Evolutionary conservation across 805 yeast genomes (phyloP).

Genomic region (Metschnikowia vanudenii): DNA sequence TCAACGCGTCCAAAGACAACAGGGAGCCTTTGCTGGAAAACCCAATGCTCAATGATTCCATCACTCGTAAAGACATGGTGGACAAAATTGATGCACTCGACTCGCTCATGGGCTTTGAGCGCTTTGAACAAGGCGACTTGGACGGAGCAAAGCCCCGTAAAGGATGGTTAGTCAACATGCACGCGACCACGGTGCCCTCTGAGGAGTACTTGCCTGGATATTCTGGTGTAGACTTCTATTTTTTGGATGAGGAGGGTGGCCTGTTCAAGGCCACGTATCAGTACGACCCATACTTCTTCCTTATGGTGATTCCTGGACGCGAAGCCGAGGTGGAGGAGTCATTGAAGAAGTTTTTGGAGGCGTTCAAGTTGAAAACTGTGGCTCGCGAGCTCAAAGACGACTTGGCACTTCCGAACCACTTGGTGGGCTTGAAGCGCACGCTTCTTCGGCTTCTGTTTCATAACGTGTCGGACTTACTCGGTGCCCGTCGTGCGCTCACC

Average conservation of each 20-base stretch:
- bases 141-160: constrained; percentile 47
- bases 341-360: constrained; percentile 65
- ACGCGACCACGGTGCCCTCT: constrained; percentile 69
- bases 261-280: constrained; percentile 82
- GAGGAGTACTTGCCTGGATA: constrained; percentile 62
- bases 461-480: constrained; percentile 69
- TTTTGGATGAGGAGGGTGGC: constrained; percentile 95
- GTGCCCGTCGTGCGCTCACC: constrained; percentile 64
- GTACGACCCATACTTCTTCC: constrained; percentile 83
- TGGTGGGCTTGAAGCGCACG: constrained; percentile 67
- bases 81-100: constrained; percentile 69
- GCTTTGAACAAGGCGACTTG: constrained; percentile 68
- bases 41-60: constrained; percentile 39
- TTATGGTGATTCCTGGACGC: constrained; percentile 58
- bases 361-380: constrained; percentile 52
- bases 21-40: constrained; percentile 22
- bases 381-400: constrained; percentile 71
- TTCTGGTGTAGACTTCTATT: constrained; percentile 92
- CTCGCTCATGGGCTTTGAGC: constrained; percentile 81
- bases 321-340: constrained; percentile 86
- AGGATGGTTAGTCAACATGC: constrained; percentile 97
- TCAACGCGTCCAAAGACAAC: constrained; percentile 15
- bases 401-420: constrained; percentile 77
- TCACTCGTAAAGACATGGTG: constrained; percentile 51
- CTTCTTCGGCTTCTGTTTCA: constrained; percentile 70